Base-by-base conservation (phyloP, 805 yeast genomes). In the Tanozyma kutaoensis region DNA sequence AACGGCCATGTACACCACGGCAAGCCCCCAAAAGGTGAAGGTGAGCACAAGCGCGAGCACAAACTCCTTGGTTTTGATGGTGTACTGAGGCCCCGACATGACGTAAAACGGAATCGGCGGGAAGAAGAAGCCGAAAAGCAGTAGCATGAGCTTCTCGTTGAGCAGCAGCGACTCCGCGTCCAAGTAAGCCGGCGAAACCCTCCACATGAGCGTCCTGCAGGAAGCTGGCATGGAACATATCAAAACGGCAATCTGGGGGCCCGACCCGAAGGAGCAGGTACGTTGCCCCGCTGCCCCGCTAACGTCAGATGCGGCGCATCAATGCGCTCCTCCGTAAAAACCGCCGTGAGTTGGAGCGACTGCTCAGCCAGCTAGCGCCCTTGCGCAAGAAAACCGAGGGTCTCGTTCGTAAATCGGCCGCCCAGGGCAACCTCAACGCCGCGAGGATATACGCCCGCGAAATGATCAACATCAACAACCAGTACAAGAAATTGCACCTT, bases 201-300 rank as follows among this genome's bases (percentile, higher is more conserved):
- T 12, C 27, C n/a, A n/a, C n/a, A n/a, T n/a, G n/a, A n/a, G n/a
- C n/a, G n/a, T n/a, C 17, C 17, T 5, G 17, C 17, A 5, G 17
- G 17, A 15, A 7, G 7, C 7, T 5, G 17, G 7, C 15, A 88
- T 88, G 97, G 84, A 88, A 46, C 77, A 64, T 48, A 50, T 88
- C 19, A 86, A 82, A 55, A 75, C 76, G 46, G 80, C 86, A 4
- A 76, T 88, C 21, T 88, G 93, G 78, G 98, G 98, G 1, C 96
- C 97, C 0, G 95, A 86, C 46, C 95, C 96, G 23, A 76, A 77
- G 43, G 97, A 82, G 43, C 93, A 78, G 43, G 75, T 65, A 50
- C 26, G 69, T 58, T 9, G n/a, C n/a, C n/a, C n/a, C 12, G n/a
- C 26, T 2, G 8, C 9, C 7, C 4, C 15, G 26, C 37, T 34